Evolutionary conservation across 148 eudicot species (phyloP).

Genomic region (Vaccinium corymbosum): DNA sequence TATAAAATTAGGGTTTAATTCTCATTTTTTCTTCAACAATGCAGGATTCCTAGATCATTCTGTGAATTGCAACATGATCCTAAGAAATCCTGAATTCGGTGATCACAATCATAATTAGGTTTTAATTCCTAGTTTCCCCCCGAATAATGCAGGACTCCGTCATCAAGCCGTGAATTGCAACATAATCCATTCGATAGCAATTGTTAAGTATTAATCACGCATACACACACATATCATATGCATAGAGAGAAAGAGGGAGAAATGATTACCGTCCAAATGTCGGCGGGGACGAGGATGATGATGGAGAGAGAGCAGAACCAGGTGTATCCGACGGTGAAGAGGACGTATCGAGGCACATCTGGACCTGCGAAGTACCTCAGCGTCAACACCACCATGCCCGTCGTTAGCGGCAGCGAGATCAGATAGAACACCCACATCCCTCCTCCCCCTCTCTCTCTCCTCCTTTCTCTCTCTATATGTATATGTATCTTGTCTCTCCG

Average conservation of each 20-base stretch:
- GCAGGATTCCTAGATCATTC: not conserved
- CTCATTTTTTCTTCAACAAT: too few relatives aligned
- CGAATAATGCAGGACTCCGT: not conserved
- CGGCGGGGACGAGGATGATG: conserved; percentile 85
- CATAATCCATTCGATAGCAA: not conserved
- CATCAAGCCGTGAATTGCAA: too few relatives aligned
- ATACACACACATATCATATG: not conserved
- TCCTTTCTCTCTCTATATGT: not conserved
- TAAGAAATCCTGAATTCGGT: not conserved
- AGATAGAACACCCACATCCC: conserved; percentile 81
- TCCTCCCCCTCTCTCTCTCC: conserved; percentile 6
- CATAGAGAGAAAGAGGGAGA: not conserved
- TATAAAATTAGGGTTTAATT: too few relatives aligned
- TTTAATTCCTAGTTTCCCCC: not conserved
- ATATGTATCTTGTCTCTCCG: not conserved
- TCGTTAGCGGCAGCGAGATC: conserved; percentile 73
- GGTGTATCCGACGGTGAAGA: conserved; percentile 76
- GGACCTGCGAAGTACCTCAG: conserved; percentile 77
- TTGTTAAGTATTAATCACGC: not conserved
- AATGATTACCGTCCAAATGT: conserved; percentile 67
- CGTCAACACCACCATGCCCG: conserved; percentile 77
- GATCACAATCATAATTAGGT: not conserved
- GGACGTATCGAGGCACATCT: conserved; percentile 64
- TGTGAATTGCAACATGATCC: not conserved
- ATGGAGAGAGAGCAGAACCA: conserved; percentile 87